These are phyloP conservation scores for Aspergillus puulaauensis DNA, from an alignment of 2,329 filamentous ascomycete species.

Conservation along the genomic window DNA sequence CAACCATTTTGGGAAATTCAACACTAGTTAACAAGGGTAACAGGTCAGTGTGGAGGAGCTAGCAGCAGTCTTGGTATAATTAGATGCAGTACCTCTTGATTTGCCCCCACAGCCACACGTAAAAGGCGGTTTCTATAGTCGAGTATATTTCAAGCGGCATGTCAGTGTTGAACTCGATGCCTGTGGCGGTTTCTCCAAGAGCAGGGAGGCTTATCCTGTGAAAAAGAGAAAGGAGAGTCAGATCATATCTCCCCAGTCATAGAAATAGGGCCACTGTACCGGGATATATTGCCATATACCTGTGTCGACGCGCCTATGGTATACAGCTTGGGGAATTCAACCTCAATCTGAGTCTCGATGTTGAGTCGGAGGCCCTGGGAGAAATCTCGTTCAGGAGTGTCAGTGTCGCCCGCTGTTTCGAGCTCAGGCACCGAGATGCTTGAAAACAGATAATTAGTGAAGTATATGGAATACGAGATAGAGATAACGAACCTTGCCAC, in stretches of 20 bases:
- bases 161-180: not conserved
- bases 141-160: not conserved
- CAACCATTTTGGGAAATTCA: not conserved
- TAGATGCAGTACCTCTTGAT: not conserved
- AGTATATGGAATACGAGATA: too few relatives aligned
- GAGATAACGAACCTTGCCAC: not conserved
- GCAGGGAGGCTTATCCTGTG: not conserved
- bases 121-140: not conserved
- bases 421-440: not conserved
- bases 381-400: not conserved
- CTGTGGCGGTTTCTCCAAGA: not conserved
- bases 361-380: not conserved
- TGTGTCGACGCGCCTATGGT: not conserved
- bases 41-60: too few relatives aligned
- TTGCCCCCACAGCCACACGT: not conserved
- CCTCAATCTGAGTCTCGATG: not conserved
- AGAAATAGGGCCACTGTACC: not conserved
- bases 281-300: not conserved
- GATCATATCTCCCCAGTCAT: not conserved
- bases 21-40: not conserved
- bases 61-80: too few relatives aligned
- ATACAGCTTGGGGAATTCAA: not conserved
- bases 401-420: not conserved
- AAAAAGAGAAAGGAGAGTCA: not conserved
- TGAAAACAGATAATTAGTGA: not conserved